Base-by-base conservation (phyloP, 768 basidiomycete genomes). In the Serpula lacrymans region DNA sequence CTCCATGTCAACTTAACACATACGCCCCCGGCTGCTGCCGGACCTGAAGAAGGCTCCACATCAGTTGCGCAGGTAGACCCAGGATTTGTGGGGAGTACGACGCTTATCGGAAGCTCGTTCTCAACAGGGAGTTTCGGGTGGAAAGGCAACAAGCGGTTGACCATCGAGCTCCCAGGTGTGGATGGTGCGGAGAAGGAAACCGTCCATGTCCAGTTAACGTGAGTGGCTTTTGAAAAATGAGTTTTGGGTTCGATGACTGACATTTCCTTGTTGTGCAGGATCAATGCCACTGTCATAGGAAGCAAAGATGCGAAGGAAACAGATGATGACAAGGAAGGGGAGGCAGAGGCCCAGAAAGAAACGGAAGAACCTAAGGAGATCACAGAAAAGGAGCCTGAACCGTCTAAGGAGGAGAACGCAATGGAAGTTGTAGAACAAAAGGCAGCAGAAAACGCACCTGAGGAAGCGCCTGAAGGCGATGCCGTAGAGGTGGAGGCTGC, bases 101-200 rank as follows among this genome's bases (percentile, higher is more conserved):
- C 74, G 0, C 69, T 88, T 6, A 49, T 71, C 3, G 77, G 88
- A 2, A 73, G 62, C 43, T 67, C 74, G 27, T 88, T 91, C 60
- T 52, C 67, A 11, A 88, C 86, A 1, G 86, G 88, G 9, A 86
- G 84, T 54, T 88, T 84, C 57, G 88, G 89, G 13, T 91, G 88
- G 88, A 90, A 88, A 58, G 88, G 82, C 2, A 75, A 61, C 58
- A 84, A 81, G 58, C 74, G 80, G 18, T 60, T 89, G 44, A 71
- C 68, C 1, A 70, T 91, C 37, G 83, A 88, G 52, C 57, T 90
- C 12, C 67, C 75, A 40, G 68, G 70, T 41, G 54, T 65, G 0
- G 73, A 76, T 12, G 64, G 60, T 12, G 69, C 60, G 11, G 77
- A 65, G 29, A 79, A 73, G 58, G 78, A 79, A 60, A 81, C 75